phyloP scores from a whole-genome alignment of 2,329 filamentous ascomycete species.

The Monilinia vaccinii-corymbosi region DNA sequence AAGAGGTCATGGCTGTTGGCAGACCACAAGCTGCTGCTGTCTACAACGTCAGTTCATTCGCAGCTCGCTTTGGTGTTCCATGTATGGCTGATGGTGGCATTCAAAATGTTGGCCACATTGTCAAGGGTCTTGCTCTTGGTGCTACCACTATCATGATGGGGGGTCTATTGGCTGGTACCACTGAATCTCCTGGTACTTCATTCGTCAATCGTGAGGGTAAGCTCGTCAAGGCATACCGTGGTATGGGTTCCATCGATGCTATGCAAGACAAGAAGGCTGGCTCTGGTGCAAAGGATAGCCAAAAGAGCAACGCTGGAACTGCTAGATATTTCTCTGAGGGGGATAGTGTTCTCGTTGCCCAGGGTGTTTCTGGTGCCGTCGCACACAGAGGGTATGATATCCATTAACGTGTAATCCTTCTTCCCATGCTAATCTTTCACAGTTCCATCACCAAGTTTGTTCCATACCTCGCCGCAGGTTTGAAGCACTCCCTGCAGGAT shows the following conservation, averaged over 20 bases:
- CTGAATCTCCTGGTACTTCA: slow-evolving; percentile 92
- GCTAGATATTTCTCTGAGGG: slow-evolving; percentile 98
- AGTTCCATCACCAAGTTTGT: slow-evolving; percentile 84
- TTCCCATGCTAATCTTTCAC: slow-evolving; percentile 1
- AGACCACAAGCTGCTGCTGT: slow-evolving; percentile 92
- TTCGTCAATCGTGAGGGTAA: slow-evolving; percentile 95
- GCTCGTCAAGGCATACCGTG: slow-evolving; percentile 97
- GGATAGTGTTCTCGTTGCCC: slow-evolving; percentile 86
- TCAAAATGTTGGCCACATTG: slow-evolving; percentile 97
- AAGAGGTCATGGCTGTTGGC: slow-evolving; percentile 99
- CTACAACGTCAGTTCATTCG: slow-evolving; percentile 81
- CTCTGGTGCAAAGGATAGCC: slow-evolving; percentile 63
- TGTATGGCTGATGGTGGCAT: slow-evolving; percentile 98
- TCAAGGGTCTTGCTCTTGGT: slow-evolving; percentile 92
- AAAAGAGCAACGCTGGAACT: slow-evolving; percentile 85
- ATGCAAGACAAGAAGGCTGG: slow-evolving; percentile 99
- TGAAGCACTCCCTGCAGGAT: slow-evolving; percentile 97
- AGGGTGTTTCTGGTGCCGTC: slow-evolving; percentile 86
- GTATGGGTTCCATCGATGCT: slow-evolving; percentile 97
- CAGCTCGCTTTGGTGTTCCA: slow-evolving; percentile 86
- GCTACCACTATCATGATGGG: slow-evolving; percentile 99
- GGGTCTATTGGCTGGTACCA: slow-evolving; percentile 91
- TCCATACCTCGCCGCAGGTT: slow-evolving; percentile 86
- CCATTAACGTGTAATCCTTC: not conserved
- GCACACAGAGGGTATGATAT: slow-evolving; percentile 55